Percentiles rank a stretch among this genome's conserved stretches.
Conservation (phyloP, 2,329 filamentous ascomycete genomes). For the Eurotiales sp. region DNA sequence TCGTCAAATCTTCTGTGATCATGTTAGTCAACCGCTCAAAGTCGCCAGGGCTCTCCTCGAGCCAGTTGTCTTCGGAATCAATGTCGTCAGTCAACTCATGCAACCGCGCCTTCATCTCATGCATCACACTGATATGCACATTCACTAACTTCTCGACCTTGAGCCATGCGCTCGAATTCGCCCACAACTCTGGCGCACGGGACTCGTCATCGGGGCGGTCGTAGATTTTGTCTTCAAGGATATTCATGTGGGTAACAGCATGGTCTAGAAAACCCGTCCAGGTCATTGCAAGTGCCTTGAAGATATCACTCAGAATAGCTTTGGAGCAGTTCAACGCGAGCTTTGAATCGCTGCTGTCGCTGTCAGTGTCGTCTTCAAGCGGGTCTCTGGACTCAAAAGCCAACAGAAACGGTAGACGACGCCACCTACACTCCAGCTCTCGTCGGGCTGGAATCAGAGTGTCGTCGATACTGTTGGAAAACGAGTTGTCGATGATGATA, state of each 20-base stretch:
- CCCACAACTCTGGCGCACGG: slow-evolving; percentile 51
- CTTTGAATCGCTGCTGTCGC: slow-evolving; percentile 36
- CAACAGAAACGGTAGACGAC: slow-evolving; percentile 50
- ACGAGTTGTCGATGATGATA: slow-evolving; percentile 52
- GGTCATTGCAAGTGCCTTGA: slow-evolving; percentile 43
- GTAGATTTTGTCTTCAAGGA: slow-evolving; percentile 51
- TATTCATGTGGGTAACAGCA: slow-evolving; percentile 48
- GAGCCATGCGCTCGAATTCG: slow-evolving; percentile 49
- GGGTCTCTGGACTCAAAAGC: slow-evolving; percentile 38
- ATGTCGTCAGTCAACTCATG: slow-evolving; percentile 36
- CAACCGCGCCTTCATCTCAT: slow-evolving; percentile 44
- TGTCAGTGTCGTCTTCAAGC: slow-evolving; percentile 36
- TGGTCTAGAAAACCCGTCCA: slow-evolving; percentile 47
- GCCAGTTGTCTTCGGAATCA: slow-evolving; percentile 35
- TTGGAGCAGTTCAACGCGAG: slow-evolving; percentile 49
- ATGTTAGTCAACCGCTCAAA: slow-evolving; percentile 46
- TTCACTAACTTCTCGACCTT: slow-evolving; percentile 51
- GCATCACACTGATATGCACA: slow-evolving; percentile 47
- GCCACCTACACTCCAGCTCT: slow-evolving; percentile 52
- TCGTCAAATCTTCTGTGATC: slow-evolving; percentile 49
- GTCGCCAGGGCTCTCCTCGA: slow-evolving; percentile 37
- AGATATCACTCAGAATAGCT: slow-evolving; percentile 48
- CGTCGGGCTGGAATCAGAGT: slow-evolving; percentile 49
- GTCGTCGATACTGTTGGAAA: slow-evolving; percentile 45
- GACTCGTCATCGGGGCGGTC: slow-evolving; percentile 53